Evolutionary conservation across 441 rosid genomes (phyloP).

Genomic region (Syzygium syzygioides): DNA sequence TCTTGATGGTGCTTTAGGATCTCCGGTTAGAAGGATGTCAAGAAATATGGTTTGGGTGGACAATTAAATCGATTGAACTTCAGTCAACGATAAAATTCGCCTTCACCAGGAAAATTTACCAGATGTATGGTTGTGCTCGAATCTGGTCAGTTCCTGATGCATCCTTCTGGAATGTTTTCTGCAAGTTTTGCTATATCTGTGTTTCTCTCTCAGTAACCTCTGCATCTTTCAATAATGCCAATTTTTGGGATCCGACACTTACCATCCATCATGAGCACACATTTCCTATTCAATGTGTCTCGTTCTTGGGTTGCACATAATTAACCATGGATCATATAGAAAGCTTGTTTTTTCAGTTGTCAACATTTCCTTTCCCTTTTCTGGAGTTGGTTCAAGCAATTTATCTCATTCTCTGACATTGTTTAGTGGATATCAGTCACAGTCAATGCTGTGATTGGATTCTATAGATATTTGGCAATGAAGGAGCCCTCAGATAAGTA

Average conservation of each 20-base stretch:
- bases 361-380: background rate
- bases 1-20: background rate
- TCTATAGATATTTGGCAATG: slow-evolving; percentile 72
- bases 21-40: background rate
- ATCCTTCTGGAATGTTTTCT: background rate
- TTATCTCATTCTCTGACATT: slow-evolving; percentile 56
- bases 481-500: slow-evolving; percentile 69
- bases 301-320: background rate
- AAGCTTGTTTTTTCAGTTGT: background rate
- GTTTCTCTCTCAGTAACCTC: background rate
- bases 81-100: background rate
- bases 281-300: background rate
- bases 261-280: background rate
- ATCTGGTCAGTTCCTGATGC: background rate
- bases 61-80: background rate
- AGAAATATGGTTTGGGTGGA: background rate
- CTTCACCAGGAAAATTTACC: background rate
- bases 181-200: accelerated
- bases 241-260: background rate
- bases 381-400: slow-evolving; percentile 40
- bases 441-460: slow-evolving; percentile 66
- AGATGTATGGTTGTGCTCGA: background rate
- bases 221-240: background rate
- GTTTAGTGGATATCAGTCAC: slow-evolving; percentile 76
- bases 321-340: background rate